Evolutionary conservation across 2,329 filamentous ascomycete species (phyloP).

Genomic region (Aspergillus tanneri): DNA sequence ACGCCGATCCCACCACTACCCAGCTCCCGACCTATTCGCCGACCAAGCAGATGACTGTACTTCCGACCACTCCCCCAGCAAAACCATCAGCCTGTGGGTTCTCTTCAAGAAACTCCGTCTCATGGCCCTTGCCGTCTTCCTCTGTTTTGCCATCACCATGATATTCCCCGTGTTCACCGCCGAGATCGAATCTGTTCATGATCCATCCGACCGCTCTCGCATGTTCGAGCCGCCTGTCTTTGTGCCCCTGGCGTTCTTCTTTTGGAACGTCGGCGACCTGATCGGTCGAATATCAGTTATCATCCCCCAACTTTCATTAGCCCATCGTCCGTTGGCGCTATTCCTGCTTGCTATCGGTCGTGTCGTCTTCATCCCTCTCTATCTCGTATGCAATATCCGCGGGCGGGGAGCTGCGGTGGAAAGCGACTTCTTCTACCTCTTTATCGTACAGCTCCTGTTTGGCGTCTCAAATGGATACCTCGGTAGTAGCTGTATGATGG

Average conservation of each 20-base stretch:
- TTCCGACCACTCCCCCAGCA: constrained; percentile 31
- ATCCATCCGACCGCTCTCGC: constrained; percentile 45
- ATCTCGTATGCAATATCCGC: constrained; percentile 83
- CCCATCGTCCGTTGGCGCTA: constrained; percentile 63
- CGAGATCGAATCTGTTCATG: constrained; percentile 58
- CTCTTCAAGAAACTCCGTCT: constrained; percentile 78
- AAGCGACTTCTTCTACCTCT: constrained; percentile 85
- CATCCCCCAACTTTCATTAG: constrained; percentile 56
- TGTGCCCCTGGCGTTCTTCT: constrained; percentile 83
- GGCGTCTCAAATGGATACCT: constrained; percentile 86
- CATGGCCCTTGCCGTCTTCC: constrained; percentile 71
- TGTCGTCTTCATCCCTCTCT: constrained; percentile 74
- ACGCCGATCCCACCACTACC: constrained; percentile 35
- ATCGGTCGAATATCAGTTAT: constrained; percentile 69
- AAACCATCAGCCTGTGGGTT: constrained; percentile 58
- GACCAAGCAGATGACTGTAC: neutral
- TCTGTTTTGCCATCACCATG: constrained; percentile 86
- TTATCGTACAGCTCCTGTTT: constrained; percentile 79
- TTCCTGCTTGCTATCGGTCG: constrained; percentile 68
- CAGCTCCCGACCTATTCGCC: neutral
- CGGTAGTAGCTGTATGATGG: constrained; percentile 88
- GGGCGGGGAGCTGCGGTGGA: constrained; percentile 69
- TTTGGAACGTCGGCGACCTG: constrained; percentile 91
- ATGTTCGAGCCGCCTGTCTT: constrained; percentile 71
- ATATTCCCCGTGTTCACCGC: constrained; percentile 89